Evolutionary conservation across 441 rosid genomes (phyloP), one percentile per base, ranked within the genome.

Genomic region (Erodium moschatum): DNA sequence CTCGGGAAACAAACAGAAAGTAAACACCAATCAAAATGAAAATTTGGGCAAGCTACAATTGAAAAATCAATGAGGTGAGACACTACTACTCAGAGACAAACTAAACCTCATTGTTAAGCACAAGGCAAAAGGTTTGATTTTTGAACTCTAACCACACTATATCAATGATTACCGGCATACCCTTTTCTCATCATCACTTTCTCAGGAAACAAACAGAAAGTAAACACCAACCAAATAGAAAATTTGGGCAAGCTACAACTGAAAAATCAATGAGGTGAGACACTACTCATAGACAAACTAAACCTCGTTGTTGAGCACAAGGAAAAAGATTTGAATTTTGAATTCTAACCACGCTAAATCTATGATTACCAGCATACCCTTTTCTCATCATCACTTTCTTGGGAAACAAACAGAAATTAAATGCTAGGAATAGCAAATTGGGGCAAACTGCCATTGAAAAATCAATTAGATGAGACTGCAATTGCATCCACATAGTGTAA

Each of bases 201-300:
- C 61, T 54, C 61, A 16, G 61, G 61, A 54, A n/a, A 54, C 61
- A 54, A 54, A 54, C 20, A 54, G 61, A 8, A 54, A 5, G 21
- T 54, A 16, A 54, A 54, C 13, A 42, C 48, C 0, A 11, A 42
- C 0, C 8, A 42, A 42, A 11, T 0, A 9, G 13, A 42, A 42
- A 42, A 42, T 33, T 33, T 33, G 12, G 48, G 48, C 48, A 42
- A 8, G 13, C 13, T 42, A 8, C 13, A 42, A 8, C 6, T 9
- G 48, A 42, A 42, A 42, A 42, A 9, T 9, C 48, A 42, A 42
- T 42, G 48, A 8, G 48, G 6, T 42, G 13, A 11, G 48, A 42
- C 11, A 8, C 44, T 38, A 9, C 44, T 5, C 44, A 6, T 5
- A 9, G 44, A 9, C 44, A 38, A 38, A 5, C 7, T 9, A 38